Evolutionary conservation across 2,329 filamentous ascomycete genomes (phyloP), one percentile per base, ranked within the genome.

Genomic region (Sporothrix euskadiensis): DNA sequence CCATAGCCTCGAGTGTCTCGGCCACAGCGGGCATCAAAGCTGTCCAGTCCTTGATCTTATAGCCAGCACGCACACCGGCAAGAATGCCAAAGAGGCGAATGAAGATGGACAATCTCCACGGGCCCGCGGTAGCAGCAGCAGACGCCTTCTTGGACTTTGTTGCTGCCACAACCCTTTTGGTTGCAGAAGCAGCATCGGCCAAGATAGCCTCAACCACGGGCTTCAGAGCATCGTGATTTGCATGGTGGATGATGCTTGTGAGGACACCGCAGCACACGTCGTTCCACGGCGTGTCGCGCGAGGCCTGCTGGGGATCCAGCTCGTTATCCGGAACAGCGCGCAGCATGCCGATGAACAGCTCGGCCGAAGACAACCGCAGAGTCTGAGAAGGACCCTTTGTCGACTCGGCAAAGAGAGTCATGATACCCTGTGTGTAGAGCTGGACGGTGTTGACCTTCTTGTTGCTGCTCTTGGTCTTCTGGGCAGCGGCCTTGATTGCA

Each of bases 331-430:
- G 86, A 4, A 88, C 83, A 9, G 83, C 83, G 63, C 79, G 79
- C n/a, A 90, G 79, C 5, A 92, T 81, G 1, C 84, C 81, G 52
- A 83, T 81, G 71, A 89, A 83, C 16, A 90, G 84, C 8, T 86
- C 83, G 2, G 86, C 80, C 1, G 87, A 89, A 16, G 86, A 87
- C 1, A 89, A 91, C 78, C 91, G 89, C 65, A 91, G 81, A 1
- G 84, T 85, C 68, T 85, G 78, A 2, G 89, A 88, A 16, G 89
- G 86, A 19, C 89, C 87, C 81, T 91, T 91, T 77, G 89, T 87
- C 9, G 94, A 91, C 81, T 98, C 95, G 4, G 94, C 90, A 78
- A 98, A 93, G 85, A 98, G 91, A 22, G 90, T 92, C 93, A 97
- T 98, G 63, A 98, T 82, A 72, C 95, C 96, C 79, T 97, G 90